Base-by-base conservation (phyloP, 352 stramenopile genomes). In the Globisporangium cylindrosporum region DNA sequence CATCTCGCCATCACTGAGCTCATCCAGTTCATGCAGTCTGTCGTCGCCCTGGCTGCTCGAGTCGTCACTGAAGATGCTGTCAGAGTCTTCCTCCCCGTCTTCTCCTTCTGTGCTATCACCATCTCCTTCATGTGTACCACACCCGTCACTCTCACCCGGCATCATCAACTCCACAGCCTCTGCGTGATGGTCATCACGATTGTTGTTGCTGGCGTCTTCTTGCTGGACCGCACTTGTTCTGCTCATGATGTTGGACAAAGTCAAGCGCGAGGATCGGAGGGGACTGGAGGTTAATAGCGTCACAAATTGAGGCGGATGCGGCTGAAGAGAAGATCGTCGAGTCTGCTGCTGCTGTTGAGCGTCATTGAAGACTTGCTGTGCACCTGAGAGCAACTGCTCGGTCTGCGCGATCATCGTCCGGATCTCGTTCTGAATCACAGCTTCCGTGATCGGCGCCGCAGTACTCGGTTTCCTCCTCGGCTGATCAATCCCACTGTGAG, bases 1-100 rank as follows among this genome's bases (percentile, higher is more conserved):
- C 55, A 69, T 63, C 24, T 71, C 66, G 51, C 66, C 66, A 38
- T 71, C 59, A n/a, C 59, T 66, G 18, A 71, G 66, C n/a, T 66
- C 65, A 14, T 60, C 48, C 18, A 24, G n/a, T 5, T 59, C 48
- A 7, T 54, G 41, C 58, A 25, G 8, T 46, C 18, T 18, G 3
- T 46, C 55, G 12, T 18, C 32, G n/a, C 32, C 56, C 9, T 62
- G 20, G 4, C 22, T 32, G 25, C 59, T 53, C 41, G 24, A 64
- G n/a, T 43, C 56, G 41, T 64, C 59, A 43, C 38, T 43, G 24
- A 41, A 64, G 20, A 32, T 6, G 38, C 41, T 64, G 22, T 49
- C 32, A 10, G 27, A 27, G 7, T 49, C 57, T 27, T 55, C 59
- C 38, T 49, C 34, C 4, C 29, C n/a, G 0, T 27, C 9, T 18